Evolutionary conservation across 768 basidiomycete species (phyloP).

Genomic region (Trametes cingulata): DNA sequence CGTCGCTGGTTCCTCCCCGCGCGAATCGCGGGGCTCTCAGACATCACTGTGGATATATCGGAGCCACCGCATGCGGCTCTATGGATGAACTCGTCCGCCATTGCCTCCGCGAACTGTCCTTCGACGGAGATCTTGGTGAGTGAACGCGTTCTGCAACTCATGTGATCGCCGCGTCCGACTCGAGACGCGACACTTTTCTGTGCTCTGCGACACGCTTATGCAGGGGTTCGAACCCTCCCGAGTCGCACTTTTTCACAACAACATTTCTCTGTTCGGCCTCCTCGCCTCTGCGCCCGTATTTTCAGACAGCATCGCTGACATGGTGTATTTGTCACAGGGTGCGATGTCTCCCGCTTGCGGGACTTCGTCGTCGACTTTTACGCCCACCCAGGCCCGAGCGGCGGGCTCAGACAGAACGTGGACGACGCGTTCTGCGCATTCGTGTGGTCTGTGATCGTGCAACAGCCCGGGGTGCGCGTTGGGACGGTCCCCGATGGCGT

Average conservation of each 20-base stretch:
- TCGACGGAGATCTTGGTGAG: slow-evolving; percentile 89
- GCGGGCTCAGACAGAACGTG: slow-evolving; percentile 50
- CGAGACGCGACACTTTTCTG: not conserved
- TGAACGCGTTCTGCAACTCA: slow-evolving; percentile 24
- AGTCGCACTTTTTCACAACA: slow-evolving; percentile 13
- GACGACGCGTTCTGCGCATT: slow-evolving; percentile 80
- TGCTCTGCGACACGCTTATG: slow-evolving; percentile 13
- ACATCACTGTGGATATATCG: no score
- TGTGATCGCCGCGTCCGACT: slow-evolving; percentile 15
- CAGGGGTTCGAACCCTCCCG: slow-evolving; percentile 33
- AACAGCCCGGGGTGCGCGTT: slow-evolving; percentile 74
- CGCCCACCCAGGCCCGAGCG: slow-evolving; percentile 37
- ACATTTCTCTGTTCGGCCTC: not conserved
- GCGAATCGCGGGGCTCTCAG: no score
- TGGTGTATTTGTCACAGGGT: slow-evolving; percentile 49
- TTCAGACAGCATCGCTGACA: not conserved
- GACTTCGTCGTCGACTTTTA: slow-evolving; percentile 75
- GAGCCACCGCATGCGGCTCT: not conserved
- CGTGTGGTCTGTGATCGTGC: slow-evolving; percentile 78
- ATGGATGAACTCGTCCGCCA: slow-evolving; percentile 90
- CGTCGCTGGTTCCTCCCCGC: no score
- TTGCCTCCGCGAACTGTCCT: slow-evolving; percentile 82
- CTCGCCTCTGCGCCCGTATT: not conserved
- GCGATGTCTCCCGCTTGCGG: slow-evolving; percentile 66
- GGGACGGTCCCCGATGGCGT: slow-evolving; percentile 66